phyloP scores from a whole-genome alignment of 148 eudicot genomes.

The Rhododendron molle region DNA sequence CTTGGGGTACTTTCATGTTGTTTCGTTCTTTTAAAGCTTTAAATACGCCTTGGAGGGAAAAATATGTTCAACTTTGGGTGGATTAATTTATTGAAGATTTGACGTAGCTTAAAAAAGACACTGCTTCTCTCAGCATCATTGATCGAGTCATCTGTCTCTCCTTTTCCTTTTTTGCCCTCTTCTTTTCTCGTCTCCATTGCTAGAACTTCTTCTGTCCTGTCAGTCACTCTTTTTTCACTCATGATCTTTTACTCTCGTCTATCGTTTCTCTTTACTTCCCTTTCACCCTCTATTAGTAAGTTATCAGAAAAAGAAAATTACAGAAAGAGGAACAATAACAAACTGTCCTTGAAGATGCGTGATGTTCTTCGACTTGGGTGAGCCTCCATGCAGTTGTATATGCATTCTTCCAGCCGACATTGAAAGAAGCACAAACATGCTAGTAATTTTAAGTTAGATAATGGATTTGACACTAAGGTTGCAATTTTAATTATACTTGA shows the following conservation, averaged over 20 bases:
- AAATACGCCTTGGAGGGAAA: neutral
- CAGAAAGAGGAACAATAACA: neutral
- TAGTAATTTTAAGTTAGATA: neutral
- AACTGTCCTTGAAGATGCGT: neutral
- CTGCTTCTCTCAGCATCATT: neutral
- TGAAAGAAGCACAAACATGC: neutral
- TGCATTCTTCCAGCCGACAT: neutral
- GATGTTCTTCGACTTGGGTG: neutral
- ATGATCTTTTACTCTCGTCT: neutral
- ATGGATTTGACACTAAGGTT: neutral
- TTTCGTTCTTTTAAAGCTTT: neutral
- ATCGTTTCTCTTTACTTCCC: neutral
- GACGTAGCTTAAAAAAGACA: neutral
- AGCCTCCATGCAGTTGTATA: neutral
- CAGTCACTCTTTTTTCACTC: neutral
- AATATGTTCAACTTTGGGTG: neutral
- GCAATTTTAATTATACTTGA: neutral
- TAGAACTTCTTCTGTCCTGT: neutral
- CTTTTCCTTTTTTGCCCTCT: neutral
- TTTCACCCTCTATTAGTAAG: neutral
- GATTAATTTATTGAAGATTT: neutral
- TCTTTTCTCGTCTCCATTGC: neutral
- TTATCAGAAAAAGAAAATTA: neutral
- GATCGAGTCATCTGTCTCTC: neutral
- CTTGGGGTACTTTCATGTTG: neutral